A percentile compares a stretch with the other conserved stretches of the same genome.
These are phyloP conservation scores for Populus ilicifolia DNA, from an alignment of 345 rosid species.

Conservation along the genomic window DNA sequence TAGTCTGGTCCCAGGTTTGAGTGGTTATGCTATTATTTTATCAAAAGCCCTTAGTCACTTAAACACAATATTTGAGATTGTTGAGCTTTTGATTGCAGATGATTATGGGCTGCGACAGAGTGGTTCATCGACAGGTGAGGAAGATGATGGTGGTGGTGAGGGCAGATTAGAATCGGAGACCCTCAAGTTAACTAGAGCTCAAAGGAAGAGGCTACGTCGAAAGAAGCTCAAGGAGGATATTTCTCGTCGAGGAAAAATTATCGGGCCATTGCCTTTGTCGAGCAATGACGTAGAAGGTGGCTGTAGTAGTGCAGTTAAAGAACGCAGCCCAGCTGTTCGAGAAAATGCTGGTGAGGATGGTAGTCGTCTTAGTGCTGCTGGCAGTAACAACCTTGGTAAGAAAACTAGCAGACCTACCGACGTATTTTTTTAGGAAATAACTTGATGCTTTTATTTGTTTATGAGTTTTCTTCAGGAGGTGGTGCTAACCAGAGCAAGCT, in stretches of 20 bases:
- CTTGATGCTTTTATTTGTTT: background rate
- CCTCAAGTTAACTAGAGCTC: conserved; percentile 56
- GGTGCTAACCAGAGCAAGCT: conserved; percentile 33
- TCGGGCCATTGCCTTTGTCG: conserved; percentile 56
- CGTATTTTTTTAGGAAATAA: background rate
- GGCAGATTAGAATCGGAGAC: background rate
- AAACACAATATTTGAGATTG: background rate
- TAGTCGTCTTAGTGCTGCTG: background rate
- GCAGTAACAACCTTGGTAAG: background rate
- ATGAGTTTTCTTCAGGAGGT: background rate
- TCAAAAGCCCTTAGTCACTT: too few relatives aligned
- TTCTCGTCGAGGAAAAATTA: conserved; percentile 40
- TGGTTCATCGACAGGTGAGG: conserved; percentile 21
- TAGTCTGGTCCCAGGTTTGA: conserved; percentile 45
- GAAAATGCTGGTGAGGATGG: conserved; percentile 24
- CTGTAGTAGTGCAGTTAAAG: conserved; percentile 5
- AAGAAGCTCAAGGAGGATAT: conserved; percentile 63
- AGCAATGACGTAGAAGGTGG: background rate
- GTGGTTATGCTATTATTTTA: background rate
- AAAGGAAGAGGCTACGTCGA: conserved; percentile 71
- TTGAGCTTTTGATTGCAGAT: conserved; percentile 33
- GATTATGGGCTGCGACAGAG: conserved; percentile 28
- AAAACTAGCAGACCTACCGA: background rate
- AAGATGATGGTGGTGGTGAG: conserved; percentile 18
- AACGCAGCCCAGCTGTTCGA: conserved; percentile 45